Conservation (phyloP, 179 eudicot species). For the Vitellaria paradoxa region DNA sequence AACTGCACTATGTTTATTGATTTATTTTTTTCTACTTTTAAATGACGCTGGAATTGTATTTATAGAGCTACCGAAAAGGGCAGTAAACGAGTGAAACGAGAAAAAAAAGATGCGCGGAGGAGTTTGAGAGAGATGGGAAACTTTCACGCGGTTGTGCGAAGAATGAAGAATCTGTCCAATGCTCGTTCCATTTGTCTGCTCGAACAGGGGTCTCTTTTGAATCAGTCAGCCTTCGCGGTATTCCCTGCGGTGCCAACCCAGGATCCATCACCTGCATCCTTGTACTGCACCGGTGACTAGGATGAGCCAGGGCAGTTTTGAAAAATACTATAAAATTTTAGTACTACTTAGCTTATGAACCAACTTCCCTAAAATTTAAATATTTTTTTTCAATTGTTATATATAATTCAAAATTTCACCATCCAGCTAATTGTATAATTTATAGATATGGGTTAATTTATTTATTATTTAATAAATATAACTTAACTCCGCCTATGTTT, state of each 20-base stretch:
- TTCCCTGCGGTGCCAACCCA: neutral
- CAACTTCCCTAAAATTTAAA: too few relatives aligned
- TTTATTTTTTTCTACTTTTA: neutral
- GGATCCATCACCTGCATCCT: neutral
- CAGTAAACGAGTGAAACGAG: slow-evolving; percentile 5
- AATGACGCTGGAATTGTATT: neutral
- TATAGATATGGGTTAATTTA: too few relatives aligned
- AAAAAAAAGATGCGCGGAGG: neutral
- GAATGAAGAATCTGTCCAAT: neutral
- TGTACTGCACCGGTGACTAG: neutral
- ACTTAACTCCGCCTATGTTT: too few relatives aligned
- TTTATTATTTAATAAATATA: too few relatives aligned
- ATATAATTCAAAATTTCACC: too few relatives aligned
- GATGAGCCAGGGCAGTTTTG: too few relatives aligned
- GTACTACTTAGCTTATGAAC: too few relatives aligned
- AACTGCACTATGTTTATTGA: too few relatives aligned
- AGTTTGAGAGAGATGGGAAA: neutral
- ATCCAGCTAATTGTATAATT: too few relatives aligned
- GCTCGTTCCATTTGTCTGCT: neutral
- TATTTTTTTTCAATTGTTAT: too few relatives aligned
- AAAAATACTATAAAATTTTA: too few relatives aligned
- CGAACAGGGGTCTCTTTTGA: neutral
- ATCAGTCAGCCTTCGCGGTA: neutral
- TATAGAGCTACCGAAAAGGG: neutral
- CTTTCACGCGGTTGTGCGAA: slow-evolving; percentile 16